These are phyloP conservation scores for Backusella tuberculispora DNA, from an alignment of 192 early-diverging fungal species.

Conservation along the genomic window DNA sequence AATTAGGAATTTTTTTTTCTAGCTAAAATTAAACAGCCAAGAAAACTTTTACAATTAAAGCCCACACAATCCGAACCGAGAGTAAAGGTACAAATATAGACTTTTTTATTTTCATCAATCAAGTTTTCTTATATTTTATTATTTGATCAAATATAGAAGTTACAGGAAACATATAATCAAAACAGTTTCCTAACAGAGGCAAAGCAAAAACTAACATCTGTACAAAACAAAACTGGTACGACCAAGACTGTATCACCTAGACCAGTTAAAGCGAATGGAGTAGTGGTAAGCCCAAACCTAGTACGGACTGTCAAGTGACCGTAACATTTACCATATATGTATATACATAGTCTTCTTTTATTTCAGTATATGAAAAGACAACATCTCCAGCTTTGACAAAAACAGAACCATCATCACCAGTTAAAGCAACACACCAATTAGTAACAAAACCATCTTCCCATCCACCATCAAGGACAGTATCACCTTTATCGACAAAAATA, in stretches of 20 bases:
- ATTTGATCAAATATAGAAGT: neutral
- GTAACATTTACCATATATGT: neutral
- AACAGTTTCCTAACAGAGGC: conserved; percentile 7
- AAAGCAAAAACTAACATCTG: neutral
- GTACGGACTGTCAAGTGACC: neutral
- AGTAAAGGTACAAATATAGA: neutral
- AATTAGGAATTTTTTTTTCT: conserved; percentile 9
- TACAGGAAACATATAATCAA: neutral
- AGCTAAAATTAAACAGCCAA: conserved; percentile 4
- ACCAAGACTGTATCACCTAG: neutral
- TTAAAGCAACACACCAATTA: neutral
- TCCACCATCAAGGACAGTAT: neutral
- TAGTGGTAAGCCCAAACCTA: neutral
- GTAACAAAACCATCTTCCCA: neutral
- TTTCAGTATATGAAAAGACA: conserved; percentile 14
- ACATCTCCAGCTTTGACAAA: neutral
- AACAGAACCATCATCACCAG: neutral
- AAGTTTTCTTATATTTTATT: neutral
- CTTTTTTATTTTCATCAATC: neutral
- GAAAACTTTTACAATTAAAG: neutral
- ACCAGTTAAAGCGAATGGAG: neutral
- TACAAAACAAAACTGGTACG: neutral
- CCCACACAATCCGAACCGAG: neutral
- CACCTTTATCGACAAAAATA: too few relatives aligned
- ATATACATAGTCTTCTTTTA: conserved; percentile 14